Evolutionary conservation across 1,139 yeast genomes (phyloP), one percentile per base, ranked within the genome.

Genomic region (Magnusiomyces fungicola): DNA sequence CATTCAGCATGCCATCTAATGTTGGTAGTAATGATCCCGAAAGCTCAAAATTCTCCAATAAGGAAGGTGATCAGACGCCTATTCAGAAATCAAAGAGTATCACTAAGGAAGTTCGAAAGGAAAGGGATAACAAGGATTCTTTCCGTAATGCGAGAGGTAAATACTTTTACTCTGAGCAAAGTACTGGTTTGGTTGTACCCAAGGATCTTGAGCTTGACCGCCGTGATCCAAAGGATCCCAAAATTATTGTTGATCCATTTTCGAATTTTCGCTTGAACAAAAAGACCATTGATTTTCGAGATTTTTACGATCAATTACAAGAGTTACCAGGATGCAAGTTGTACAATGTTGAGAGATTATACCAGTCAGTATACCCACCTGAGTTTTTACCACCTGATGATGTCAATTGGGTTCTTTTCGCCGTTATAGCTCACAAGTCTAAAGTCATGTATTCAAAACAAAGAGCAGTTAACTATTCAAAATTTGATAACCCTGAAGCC

Each of bases 361-460:
- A 6, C 56, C 65, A 19, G 70, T 80, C 81, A 53, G 80, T 87
- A 1, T 58, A 65, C 38, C 83, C 92, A 3, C 95, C 96, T 1
- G 69, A 76, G 27, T 89, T 76, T 60, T 64, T 67, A 4, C 84
- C 84, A 47, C 96, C 96, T 0, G 67, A 70, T 32, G 82, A 81
- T 58, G 67, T 82, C 14, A 89, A 90, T 60, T 89, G 87, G 83
- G 81, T 83, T 22, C 74, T 83, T 9, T 62, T 82, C 23, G 97
- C 95, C 1, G 73, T 85, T 7, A 70, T 90, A 0, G 70, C 80
- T 4, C 62, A 65, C 32, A 89, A 88, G 60, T 69, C 80, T 3
- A 76, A 73, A 5, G 73, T 83, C 1, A 73, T 71, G 54, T 30
- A 21, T 30, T 19, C 44, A 2, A 27, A 29, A 22, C 21, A 22